A percentile compares a stretch with the other conserved stretches of the same genome.
phyloP scores from a whole-genome alignment of 805 yeast genomes.

The Teunomyces lycoperdinae region DNA sequence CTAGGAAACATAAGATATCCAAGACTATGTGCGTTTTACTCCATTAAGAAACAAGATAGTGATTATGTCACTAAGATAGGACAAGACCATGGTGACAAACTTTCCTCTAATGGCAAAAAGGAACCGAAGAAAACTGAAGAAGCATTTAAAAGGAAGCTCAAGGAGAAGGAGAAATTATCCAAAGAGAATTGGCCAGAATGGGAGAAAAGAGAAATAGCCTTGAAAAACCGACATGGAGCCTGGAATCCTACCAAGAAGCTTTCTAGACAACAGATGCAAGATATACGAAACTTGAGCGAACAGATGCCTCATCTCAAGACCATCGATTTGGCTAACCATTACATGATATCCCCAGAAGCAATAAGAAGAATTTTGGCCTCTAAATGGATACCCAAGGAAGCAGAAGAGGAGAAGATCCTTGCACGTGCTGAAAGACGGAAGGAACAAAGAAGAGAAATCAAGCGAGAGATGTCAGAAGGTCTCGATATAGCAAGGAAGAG shows the following conservation, averaged over 20 bases:
- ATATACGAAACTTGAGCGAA: slow-evolving; percentile 54
- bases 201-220: slow-evolving; percentile 64
- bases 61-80: neutral
- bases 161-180: slow-evolving; percentile 41
- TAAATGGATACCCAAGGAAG: slow-evolving; percentile 65
- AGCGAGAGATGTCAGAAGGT: slow-evolving; percentile 8
- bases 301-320: slow-evolving; percentile 61
- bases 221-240: slow-evolving; percentile 57
- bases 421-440: slow-evolving; percentile 48
- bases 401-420: slow-evolving; percentile 43
- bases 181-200: slow-evolving; percentile 45
- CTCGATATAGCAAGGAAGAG: slow-evolving; percentile 8
- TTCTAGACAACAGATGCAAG: slow-evolving; percentile 66
- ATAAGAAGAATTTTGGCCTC: slow-evolving; percentile 76
- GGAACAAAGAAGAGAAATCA: slow-evolving; percentile 11
- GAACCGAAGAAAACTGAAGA: neutral
- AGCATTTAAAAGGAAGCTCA: slow-evolving; percentile 2
- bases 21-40: neutral
- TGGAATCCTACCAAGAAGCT: slow-evolving; percentile 72
- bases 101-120: neutral
- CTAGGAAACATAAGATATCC: neutral
- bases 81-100: neutral
- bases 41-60: neutral
- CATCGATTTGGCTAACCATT: slow-evolving; percentile 58
- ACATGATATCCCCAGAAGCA: slow-evolving; percentile 76